Percentiles rank a stretch among this genome's conserved stretches.
Conservation (phyloP, 2,329 filamentous ascomycete species). For the Venturia aucupariae region DNA sequence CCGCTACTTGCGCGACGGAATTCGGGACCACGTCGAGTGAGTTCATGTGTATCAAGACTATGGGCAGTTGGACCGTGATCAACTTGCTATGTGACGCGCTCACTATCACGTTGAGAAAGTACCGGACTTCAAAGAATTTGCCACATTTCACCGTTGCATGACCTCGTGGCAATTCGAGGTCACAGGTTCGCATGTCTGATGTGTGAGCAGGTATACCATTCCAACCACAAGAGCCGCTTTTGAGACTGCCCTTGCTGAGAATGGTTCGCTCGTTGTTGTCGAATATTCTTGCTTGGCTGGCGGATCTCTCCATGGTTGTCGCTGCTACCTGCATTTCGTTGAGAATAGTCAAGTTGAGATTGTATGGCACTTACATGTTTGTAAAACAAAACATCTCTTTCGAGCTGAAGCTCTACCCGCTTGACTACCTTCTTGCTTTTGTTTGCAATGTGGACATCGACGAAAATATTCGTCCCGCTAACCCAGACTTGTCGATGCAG, state of each 20-base stretch:
- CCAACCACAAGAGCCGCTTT: conserved; percentile 37
- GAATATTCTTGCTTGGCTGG: conserved; percentile 43
- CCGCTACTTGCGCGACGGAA: conserved; percentile 45
- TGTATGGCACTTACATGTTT: conserved; percentile 34
- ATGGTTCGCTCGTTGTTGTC: conserved; percentile 42
- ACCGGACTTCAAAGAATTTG: conserved; percentile 49
- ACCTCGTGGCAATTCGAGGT: conserved; percentile 41
- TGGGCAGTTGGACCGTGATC: conserved; percentile 45
- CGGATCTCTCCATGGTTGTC: conserved; percentile 40
- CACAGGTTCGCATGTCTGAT: conserved; percentile 39
- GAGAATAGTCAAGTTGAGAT: conserved; percentile 19
- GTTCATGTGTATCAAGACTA: conserved; percentile 49
- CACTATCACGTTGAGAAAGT: conserved; percentile 44
- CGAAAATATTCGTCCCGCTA: conserved; percentile 45
- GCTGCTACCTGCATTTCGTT: conserved; percentile 34
- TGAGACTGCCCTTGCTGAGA: conserved; percentile 35
- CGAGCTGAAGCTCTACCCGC: conserved; percentile 43
- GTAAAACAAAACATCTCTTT: conserved; percentile 42
- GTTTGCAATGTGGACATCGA: conserved; percentile 44
- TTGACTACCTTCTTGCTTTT: conserved; percentile 40
- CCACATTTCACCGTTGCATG: conserved; percentile 43
- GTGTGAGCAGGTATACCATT: conserved; percentile 37
- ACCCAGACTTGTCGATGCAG: conserved; percentile 51
- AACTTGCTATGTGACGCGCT: conserved; percentile 38
- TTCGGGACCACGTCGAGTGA: conserved; percentile 48